These are phyloP conservation scores for Aphanomyces invadans DNA, from an alignment of 352 stramenopile species.

Conservation along the genomic window DNA sequence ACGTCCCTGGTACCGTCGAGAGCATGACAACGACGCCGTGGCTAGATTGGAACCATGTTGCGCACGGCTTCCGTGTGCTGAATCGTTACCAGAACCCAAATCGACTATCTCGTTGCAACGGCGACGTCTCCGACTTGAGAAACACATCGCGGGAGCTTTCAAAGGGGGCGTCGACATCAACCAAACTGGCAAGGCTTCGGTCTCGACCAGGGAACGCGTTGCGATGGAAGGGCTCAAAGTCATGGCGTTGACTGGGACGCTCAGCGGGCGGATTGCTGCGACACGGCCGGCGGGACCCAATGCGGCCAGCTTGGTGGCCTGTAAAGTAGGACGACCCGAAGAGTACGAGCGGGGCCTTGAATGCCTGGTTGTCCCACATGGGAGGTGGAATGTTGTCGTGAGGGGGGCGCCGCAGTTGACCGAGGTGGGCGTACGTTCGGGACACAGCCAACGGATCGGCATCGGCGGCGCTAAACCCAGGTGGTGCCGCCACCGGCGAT, in stretches of 20 bases:
- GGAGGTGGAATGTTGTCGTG: too few species aligned
- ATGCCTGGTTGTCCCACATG: constrained; percentile 1
- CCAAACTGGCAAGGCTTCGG: not conserved
- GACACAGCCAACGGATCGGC: constrained; percentile 11
- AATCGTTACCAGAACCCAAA: constrained; percentile 10
- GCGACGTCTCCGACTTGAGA: not conserved
- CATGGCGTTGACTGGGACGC: not conserved
- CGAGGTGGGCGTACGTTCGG: constrained; percentile 1
- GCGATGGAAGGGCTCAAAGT: not conserved
- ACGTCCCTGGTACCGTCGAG: too few species aligned
- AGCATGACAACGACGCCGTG: too few species aligned
- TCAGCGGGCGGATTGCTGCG: not conserved
- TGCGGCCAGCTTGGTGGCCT: constrained; percentile 4
- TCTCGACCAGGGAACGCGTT: too few species aligned
- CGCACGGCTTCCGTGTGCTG: too few species aligned
- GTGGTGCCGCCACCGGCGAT: constrained; percentile 8
- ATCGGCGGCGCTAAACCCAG: constrained; percentile 11
- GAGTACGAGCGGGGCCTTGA: constrained; percentile 2
- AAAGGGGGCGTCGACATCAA: not conserved
- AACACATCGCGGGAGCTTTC: not conserved
- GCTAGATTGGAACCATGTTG: too few species aligned
- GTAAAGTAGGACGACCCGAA: constrained; percentile 18
- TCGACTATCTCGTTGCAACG: not conserved
- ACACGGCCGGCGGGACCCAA: not conserved
- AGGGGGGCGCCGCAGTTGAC: not conserved